Conservation (phyloP, 192 early-diverging fungal genomes). For the Coemansia sp. region DNA sequence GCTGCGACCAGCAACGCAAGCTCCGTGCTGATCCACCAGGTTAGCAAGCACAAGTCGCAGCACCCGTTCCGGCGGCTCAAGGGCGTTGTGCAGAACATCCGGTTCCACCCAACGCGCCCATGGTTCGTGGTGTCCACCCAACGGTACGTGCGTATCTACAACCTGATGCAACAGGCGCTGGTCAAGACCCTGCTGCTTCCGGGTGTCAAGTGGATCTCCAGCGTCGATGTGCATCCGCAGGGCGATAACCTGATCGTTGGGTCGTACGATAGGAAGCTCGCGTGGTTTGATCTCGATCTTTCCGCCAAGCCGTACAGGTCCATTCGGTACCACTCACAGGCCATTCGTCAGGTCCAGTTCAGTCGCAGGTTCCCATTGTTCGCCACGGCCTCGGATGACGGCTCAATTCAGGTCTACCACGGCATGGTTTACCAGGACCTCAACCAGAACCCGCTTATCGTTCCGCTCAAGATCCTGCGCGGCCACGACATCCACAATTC, state of each 20-base stretch:
- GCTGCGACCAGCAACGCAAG: slow-evolving; percentile 73
- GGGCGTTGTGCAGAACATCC: slow-evolving; percentile 81
- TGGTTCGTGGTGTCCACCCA: slow-evolving; percentile 95
- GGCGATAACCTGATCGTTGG: slow-evolving; percentile 97
- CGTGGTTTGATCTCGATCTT: slow-evolving; percentile 98
- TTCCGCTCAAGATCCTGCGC: slow-evolving; percentile 93
- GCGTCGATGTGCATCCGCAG: slow-evolving; percentile 88
- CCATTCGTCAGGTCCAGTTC: slow-evolving; percentile 85
- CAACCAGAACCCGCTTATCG: slow-evolving; percentile 95
- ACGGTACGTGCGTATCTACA: slow-evolving; percentile 90
- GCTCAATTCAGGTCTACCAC: slow-evolving; percentile 93
- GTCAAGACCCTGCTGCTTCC: slow-evolving; percentile 76
- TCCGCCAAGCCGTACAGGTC: slow-evolving; percentile 90
- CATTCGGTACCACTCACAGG: slow-evolving; percentile 84
- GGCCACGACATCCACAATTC: slow-evolving; percentile 74
- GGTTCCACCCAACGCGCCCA: slow-evolving; percentile 93
- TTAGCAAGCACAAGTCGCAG: slow-evolving; percentile 85
- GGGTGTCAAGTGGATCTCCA: slow-evolving; percentile 93
- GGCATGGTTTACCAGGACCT: slow-evolving; percentile 97
- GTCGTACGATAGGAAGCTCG: slow-evolving; percentile 90
- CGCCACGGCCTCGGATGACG: slow-evolving; percentile 90
- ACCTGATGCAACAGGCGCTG: slow-evolving; percentile 85
- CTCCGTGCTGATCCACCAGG: slow-evolving; percentile 87
- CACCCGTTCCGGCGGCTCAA: slow-evolving; percentile 89
- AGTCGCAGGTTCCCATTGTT: slow-evolving; percentile 91